These are phyloP conservation scores for Cryptomeria japonica DNA, from an alignment of 75 land plant genomes.

Conservation along the genomic window DNA sequence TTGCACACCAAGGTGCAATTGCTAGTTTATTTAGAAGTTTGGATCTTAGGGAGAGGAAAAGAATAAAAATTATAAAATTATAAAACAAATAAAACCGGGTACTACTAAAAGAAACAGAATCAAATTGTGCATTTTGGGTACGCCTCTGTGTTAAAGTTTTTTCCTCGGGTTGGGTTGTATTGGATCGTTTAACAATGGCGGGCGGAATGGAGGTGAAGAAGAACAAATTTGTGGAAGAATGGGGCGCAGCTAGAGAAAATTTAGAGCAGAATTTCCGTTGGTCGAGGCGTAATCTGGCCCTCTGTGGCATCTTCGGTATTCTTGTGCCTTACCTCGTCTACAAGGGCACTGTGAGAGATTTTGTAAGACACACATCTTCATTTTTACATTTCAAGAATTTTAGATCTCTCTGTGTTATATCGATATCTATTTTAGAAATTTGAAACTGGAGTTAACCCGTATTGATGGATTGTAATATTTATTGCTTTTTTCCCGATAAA, in stretches of 20 bases:
- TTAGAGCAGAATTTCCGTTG: constrained; percentile 87
- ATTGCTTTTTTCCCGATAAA: background rate
- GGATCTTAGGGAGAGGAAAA: too few relatives aligned
- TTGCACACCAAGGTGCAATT: too few relatives aligned
- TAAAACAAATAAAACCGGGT: too few relatives aligned
- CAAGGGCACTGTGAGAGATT: constrained; percentile 79
- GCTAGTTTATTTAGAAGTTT: too few relatives aligned
- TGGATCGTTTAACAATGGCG: constrained; percentile 47
- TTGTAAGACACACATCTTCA: constrained; percentile 33
- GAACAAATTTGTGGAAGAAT: constrained; percentile 82
- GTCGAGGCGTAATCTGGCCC: constrained; percentile 65
- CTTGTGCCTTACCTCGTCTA: constrained; percentile 75
- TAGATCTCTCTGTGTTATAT: background rate
- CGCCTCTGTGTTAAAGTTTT: background rate
- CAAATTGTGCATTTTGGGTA: background rate
- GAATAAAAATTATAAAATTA: too few relatives aligned
- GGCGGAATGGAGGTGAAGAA: constrained; percentile 92
- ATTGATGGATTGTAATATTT: background rate
- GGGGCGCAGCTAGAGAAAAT: constrained; percentile 76
- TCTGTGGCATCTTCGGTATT: constrained; percentile 79
- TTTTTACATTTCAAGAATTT: background rate
- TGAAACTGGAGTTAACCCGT: background rate
- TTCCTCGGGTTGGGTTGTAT: background rate
- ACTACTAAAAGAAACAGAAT: background rate
- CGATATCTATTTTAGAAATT: background rate